Evolutionary conservation across 345 rosid species (phyloP).

Genomic region (Eucalyptus polybractea): DNA sequence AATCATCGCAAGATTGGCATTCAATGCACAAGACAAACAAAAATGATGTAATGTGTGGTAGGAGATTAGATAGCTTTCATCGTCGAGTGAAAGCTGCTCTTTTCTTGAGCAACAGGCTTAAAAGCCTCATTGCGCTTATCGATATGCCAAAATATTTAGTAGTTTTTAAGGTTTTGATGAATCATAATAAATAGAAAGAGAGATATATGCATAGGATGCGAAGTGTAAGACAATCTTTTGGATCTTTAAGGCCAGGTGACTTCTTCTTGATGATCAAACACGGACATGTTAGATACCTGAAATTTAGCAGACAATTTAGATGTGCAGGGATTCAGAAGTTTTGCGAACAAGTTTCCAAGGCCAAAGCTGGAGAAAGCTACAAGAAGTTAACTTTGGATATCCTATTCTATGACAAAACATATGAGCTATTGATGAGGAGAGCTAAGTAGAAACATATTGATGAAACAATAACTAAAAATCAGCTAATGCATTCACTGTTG

Average conservation of each 20-base stretch:
- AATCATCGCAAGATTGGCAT: too few species aligned
- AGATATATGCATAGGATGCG: not conserved
- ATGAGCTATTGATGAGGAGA: not conserved
- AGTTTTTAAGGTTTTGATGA: not conserved
- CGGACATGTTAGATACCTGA: rapidly evolving
- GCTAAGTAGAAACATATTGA: not conserved
- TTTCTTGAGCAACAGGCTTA: not conserved
- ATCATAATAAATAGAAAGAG: not conserved
- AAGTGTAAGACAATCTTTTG: not conserved
- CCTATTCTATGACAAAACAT: not conserved
- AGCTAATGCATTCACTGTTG: not conserved
- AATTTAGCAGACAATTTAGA: too few species aligned
- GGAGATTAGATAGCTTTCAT: not conserved
- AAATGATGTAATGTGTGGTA: not conserved
- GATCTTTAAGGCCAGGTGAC: not conserved
- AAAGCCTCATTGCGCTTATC: not conserved
- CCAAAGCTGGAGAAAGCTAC: not conserved
- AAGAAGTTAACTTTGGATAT: not conserved
- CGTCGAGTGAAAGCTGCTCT: not conserved
- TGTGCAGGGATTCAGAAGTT: too few species aligned
- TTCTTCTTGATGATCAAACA: not conserved
- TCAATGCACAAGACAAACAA: not conserved
- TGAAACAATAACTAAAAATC: not conserved
- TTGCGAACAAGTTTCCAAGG: too few species aligned
- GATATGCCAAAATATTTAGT: not conserved